Evolutionary conservation across 148 eudicot species (phyloP), one percentile per base, ranked within the genome.

Genomic region (Salicornia ramosissima): DNA sequence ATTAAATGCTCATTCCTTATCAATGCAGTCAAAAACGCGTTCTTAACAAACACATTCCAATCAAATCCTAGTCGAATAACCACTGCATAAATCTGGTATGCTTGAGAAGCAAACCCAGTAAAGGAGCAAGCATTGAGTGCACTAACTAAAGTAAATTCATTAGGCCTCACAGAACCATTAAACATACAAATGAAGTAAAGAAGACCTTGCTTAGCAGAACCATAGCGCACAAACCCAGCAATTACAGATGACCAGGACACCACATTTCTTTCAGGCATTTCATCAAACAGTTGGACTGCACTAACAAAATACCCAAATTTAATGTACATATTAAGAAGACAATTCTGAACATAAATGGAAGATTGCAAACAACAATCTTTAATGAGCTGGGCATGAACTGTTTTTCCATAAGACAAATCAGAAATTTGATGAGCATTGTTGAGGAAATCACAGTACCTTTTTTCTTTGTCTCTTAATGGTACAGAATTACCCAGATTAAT

Each of bases 181-280:
- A 62, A 84, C 95, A 89, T 89, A 16, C 43, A 52, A 6, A 72
- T 68, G 64, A 89, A 86, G 11, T 78, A 78, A 22, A 42, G 61
- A 22, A 84, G 59, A 4, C 84, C 81, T 30, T 80, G 76, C 8
- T 50, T 39, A 14, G 84, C 77, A 64, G 67, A 71, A 30, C 87
- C 90, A 54, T 74, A 14, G 45, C 79, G 84, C 56, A 77, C 82
- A 29, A 81, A 78, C 5, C 87, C 95, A 13, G 82, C 68, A 75
- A 89, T 77, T 49, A 89, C 53, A 45, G 78, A 77, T 4, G 95
- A 78, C 90, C 91, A 89, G 0, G 95, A 81, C 11, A 85, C 91
- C 12, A 77, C 76, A 56, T 89, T 89, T 73, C 76, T 81, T 16
- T 77, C 67, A 6, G 85, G 83, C 87, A 89, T 86, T 89, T 89